A percentile compares a stretch with the other conserved stretches of the same genome.
Evolutionary conservation across 441 rosid genomes (phyloP).

Genomic region (Pelargonium exstipulatum): DNA sequence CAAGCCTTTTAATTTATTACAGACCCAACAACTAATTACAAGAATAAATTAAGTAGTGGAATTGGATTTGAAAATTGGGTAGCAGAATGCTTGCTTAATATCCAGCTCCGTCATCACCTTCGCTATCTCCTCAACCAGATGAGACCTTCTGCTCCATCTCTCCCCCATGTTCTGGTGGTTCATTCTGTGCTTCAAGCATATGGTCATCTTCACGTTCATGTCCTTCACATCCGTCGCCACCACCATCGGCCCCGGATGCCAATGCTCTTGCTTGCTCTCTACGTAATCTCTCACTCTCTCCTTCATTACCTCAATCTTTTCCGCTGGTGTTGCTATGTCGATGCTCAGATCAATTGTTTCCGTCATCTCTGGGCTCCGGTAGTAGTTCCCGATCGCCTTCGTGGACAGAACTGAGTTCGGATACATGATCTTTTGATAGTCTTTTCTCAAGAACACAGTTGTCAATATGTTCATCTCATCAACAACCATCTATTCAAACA

Average conservation of each 20-base stretch:
- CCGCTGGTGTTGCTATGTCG: slow-evolving; percentile 61
- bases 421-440: slow-evolving; percentile 53
- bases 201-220: not conserved
- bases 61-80: not conserved
- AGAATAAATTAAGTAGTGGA: too few relatives aligned
- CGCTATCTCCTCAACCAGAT: slow-evolving; percentile 58
- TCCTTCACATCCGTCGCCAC: not conserved
- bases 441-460: slow-evolving; percentile 61
- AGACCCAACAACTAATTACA: too few relatives aligned
- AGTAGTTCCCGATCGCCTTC: slow-evolving; percentile 52
- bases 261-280: not conserved
- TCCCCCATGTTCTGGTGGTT: slow-evolving; percentile 68
- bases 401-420: slow-evolving; percentile 59
- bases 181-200: slow-evolving; percentile 30
- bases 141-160: slow-evolving; percentile 47
- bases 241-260: not conserved
- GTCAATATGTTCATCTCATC: slow-evolving; percentile 74
- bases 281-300: slow-evolving; percentile 48
- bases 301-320: slow-evolving; percentile 47
- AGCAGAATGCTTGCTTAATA: slow-evolving; percentile 25
- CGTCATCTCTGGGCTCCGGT: slow-evolving; percentile 84
- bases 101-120: slow-evolving; percentile 60
- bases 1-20: too few relatives aligned
- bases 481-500: slow-evolving; percentile 30
- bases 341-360: slow-evolving; percentile 53